Base-by-base conservation (phyloP, 495 filamentous ascomycete genomes). In the Neurospora sp. region DNA sequence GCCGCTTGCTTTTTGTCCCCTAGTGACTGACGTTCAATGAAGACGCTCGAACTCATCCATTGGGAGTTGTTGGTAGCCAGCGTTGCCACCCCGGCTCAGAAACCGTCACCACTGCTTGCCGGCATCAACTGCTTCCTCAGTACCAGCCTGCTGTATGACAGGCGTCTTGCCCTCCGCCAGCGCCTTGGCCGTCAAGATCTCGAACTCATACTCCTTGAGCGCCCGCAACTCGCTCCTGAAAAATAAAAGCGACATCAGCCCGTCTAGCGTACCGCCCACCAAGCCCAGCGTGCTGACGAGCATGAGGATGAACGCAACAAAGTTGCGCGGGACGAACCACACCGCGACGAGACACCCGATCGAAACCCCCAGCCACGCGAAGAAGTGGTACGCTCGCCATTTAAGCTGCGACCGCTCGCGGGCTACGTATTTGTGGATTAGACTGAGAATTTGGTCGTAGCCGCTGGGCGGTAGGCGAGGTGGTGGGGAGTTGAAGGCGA, bases 131-230 rank as follows among this genome's bases (percentile, higher is more conserved):
- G 78, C 78, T 2, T 39, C 71, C 9, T 73, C 76, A n/a, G 77
- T 77, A 27, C 75, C 71, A n/a, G 48, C 74, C 2, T 76, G 72
- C 12, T 73, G 73, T 14, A 72, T 71, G 35, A 73, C 78, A 6
- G 53, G 53, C 4, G 53, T 65, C 53, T 65, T 65, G 12, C 53
- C 53, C 27, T 65, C 78, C 81, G 20, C 75, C 78, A 27, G 76
- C 76, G 79, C 78, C 68, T 81, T 89, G 41, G 90, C 90, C 82
- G 91, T 96, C 69, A 82, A 81, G 16, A 99, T 90, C 83, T 99
- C 96, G 91, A 94, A 97, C 77, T 96, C 90, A 82, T 98, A 98
- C 83, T 98, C 96, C 76, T 89, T 91, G n/a, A 99, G 82, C 16
- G 93, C 90, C 73, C 93, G 84, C 73, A 97, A 74, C 82, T 99